Base-by-base conservation (phyloP, 163 green algal species). In the Prototheca cutis region DNA sequence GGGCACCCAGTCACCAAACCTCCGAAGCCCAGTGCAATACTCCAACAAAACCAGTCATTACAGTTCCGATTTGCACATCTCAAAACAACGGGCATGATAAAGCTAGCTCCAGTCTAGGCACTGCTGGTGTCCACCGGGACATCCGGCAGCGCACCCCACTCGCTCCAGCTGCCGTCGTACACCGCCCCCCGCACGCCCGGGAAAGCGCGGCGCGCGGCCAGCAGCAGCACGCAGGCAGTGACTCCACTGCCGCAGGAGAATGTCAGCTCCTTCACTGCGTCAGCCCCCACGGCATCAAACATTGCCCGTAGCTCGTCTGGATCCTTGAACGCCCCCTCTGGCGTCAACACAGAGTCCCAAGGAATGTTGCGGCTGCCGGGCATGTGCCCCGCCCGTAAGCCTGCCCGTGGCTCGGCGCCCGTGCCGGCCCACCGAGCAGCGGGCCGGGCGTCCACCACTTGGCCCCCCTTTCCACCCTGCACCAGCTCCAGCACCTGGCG, bases 81-180 rank as follows among this genome's bases (percentile, higher is more conserved):
- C 17, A 7, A 4, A 19, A 27, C 25, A 17, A 51, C 25, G 10
- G 23, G 25, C 42, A 25, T 21, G 23, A 45, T 45, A 8, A 45
- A 45, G 10, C 36, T 45, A 8, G 36, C 36, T 13, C 36, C 36
- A 59, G 53, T 29, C 13, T 4, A 17, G 4, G 45, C 7, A n/a
- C 36, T 27, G 17, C 49, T 27, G 29, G 42, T 58, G 27, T 8
- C 65, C 5, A 83, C 49, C 17, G 85, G 84, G 18, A 81, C 65
- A 40, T 84, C 81, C 0, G 74, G 40, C 21, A 68, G 56, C 2
- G 55, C 64, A 10, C 81, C 92, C 88, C 89, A 99, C 65, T 99
- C 92, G 25, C 71, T 91, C 92, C 92, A 98, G 25, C 78, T 93
- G 13, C 90, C 92, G 70, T 98, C 92, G 66, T 98, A 98, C 15